phyloP scores from a whole-genome alignment of 805 yeast species.

The Metschnikowia santaceciliae region DNA sequence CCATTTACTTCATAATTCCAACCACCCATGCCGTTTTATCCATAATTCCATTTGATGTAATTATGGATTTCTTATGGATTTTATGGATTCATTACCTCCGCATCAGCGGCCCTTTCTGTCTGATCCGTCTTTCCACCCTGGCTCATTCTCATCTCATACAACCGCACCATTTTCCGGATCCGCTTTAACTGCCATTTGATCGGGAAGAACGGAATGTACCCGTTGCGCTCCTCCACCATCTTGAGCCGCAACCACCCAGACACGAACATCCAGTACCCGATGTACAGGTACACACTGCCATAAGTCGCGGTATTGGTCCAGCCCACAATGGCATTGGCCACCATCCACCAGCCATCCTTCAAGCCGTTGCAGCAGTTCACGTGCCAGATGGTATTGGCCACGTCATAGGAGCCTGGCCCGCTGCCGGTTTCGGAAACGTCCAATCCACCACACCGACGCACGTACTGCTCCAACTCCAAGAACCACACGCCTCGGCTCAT shows the following conservation, averaged over 20 bases:
- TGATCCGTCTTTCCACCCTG: conserved; percentile 6
- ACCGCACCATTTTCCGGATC: conserved; percentile 36
- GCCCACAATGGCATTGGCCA: conserved; percentile 41
- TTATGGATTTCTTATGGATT: no score
- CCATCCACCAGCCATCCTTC: conserved; percentile 46
- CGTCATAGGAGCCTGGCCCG: conserved; percentile 45
- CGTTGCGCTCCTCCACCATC: conserved; percentile 36
- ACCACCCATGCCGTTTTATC: no score
- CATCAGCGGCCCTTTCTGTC: conserved; percentile 15
- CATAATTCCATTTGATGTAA: no score
- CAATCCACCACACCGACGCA: conserved; percentile 36
- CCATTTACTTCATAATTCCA: no score
- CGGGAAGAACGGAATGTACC: conserved; percentile 48
- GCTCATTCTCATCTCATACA: conserved; percentile 13
- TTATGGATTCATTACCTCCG: conserved; percentile 6
- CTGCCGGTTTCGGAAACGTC: conserved; percentile 43
- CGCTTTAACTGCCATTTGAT: conserved; percentile 54
- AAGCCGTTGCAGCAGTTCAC: conserved; percentile 45
- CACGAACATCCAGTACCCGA: conserved; percentile 35
- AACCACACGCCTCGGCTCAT: conserved; percentile 44
- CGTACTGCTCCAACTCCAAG: conserved; percentile 38
- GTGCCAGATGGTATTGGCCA: conserved; percentile 40
- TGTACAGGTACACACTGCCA: conserved; percentile 38
- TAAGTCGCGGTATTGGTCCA: conserved; percentile 47
- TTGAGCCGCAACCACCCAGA: conserved; percentile 28